Evolutionary conservation across 1,139 yeast species (phyloP).

Genomic region (Blastobotrys illinoisensis): DNA sequence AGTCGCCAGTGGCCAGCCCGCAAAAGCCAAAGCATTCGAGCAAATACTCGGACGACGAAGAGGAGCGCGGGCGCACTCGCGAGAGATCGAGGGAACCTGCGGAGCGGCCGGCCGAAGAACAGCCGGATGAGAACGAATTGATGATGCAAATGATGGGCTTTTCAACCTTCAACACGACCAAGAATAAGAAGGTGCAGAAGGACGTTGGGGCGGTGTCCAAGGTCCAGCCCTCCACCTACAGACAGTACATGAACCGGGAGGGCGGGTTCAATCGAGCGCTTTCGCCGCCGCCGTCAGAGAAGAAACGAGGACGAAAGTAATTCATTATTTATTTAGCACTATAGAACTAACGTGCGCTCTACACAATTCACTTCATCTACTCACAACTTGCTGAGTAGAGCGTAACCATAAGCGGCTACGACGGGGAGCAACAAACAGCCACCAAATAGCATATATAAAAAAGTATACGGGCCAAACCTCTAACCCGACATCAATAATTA

Average conservation of each 20-base stretch:
- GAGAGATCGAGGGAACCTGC: not conserved
- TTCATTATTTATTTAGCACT: not conserved
- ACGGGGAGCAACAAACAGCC: too few relatives aligned
- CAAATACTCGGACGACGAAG: not conserved
- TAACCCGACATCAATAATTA: too few relatives aligned
- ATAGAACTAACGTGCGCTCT: not conserved
- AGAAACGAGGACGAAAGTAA: not conserved
- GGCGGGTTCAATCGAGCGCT: constrained; percentile 58
- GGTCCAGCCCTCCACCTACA: constrained; percentile 42
- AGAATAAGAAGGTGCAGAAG: constrained; percentile 47
- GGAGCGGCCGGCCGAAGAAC: not conserved
- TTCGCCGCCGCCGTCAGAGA: constrained; percentile 39
- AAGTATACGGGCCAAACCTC: too few relatives aligned
- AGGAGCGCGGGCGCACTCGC: constrained; percentile 2
- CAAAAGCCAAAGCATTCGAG: not conserved
- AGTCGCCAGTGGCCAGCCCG: not conserved
- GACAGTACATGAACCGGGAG: constrained; percentile 64
- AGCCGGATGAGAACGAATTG: constrained; percentile 24
- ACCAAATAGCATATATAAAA: too few relatives aligned
- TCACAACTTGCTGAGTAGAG: too few relatives aligned
- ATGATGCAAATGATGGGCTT: constrained; percentile 57
- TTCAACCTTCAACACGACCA: constrained; percentile 53
- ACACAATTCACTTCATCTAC: too few relatives aligned
- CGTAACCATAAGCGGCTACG: too few relatives aligned
- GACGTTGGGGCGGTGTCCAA: constrained; percentile 45